These are phyloP conservation scores for Cercophora samala DNA, from an alignment of 495 filamentous ascomycete species.

Conservation along the genomic window DNA sequence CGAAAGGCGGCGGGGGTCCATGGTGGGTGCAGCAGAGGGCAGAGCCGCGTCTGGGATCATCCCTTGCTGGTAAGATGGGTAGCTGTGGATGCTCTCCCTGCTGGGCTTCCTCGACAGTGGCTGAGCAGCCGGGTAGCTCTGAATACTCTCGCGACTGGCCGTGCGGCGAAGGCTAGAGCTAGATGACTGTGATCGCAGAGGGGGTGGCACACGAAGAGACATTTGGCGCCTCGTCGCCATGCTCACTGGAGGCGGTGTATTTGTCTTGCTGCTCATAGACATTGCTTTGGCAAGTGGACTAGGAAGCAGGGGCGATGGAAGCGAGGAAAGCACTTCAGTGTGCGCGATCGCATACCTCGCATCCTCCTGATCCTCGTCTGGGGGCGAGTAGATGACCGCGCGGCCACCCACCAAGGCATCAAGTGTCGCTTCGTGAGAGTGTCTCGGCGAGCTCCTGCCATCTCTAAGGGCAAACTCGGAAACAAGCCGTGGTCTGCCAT, in stretches of 20 bases:
- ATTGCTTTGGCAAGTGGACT: conserved; percentile 30
- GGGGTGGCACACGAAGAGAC: conserved; percentile 41
- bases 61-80: conserved; percentile 22
- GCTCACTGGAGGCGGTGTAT: conserved; percentile 33
- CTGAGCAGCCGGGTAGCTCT: conserved; percentile 27
- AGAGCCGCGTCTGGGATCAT: conserved; percentile 4
- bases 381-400: neutral
- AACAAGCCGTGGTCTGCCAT: neutral
- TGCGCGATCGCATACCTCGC: conserved; percentile 15
- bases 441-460: neutral
- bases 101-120: conserved; percentile 29
- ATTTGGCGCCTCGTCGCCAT: conserved; percentile 34
- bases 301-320: conserved; percentile 29
- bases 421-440: conserved; percentile 2
- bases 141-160: conserved; percentile 37
- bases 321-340: conserved; percentile 17
- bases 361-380: conserved; percentile 2
- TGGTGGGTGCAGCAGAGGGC: conserved; percentile 13
- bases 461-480: neutral
- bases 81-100: conserved; percentile 34
- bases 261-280: conserved; percentile 24
- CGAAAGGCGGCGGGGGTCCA: conserved; percentile 29
- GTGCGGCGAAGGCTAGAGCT: conserved; percentile 30
- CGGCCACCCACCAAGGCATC: conserved; percentile 1
- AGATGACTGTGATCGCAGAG: conserved; percentile 40